Percentiles rank a stretch among this genome's conserved stretches.
phyloP scores from a whole-genome alignment of 176 grass and related monocot species.

The Olyra latifolia region DNA sequence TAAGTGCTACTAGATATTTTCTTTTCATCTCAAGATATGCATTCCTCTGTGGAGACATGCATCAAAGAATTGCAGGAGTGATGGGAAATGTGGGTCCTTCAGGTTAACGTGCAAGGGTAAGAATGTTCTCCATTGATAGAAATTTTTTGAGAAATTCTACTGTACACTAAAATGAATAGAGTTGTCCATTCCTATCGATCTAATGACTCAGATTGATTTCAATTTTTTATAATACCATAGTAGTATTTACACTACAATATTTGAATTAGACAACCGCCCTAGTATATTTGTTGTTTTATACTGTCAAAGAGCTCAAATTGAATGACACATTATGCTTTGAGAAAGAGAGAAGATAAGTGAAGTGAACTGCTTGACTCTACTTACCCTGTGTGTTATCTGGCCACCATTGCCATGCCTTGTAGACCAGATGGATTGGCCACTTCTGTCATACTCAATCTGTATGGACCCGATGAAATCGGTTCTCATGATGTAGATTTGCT shows the following conservation, averaged over 20 bases:
- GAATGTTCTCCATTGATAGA: background rate
- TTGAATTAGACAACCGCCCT: no score
- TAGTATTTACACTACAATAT: no score
- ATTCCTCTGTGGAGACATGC: background rate
- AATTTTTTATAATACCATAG: no score
- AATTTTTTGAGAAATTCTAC: no score
- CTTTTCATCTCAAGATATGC: background rate
- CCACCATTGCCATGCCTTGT: conserved; percentile 69
- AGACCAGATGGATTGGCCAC: conserved; percentile 86
- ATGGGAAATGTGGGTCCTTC: background rate
- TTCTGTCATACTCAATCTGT: conserved; percentile 92
- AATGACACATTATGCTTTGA: background rate
- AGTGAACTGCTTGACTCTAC: background rate
- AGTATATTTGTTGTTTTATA: no score
- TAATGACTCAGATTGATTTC: no score
- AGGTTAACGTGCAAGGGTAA: background rate
- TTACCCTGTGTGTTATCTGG: conserved; percentile 68
- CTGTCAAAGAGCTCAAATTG: no score
- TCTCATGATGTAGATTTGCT: conserved; percentile 76
- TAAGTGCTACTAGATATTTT: background rate
- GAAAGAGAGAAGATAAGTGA: background rate
- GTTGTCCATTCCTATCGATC: no score
- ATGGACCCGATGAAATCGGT: conserved; percentile 66
- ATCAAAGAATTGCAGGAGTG: background rate
- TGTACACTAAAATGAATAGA: no score